These are phyloP conservation scores for Fusarium transvaalense DNA, from an alignment of 2,329 filamentous ascomycete species.

Conservation along the genomic window DNA sequence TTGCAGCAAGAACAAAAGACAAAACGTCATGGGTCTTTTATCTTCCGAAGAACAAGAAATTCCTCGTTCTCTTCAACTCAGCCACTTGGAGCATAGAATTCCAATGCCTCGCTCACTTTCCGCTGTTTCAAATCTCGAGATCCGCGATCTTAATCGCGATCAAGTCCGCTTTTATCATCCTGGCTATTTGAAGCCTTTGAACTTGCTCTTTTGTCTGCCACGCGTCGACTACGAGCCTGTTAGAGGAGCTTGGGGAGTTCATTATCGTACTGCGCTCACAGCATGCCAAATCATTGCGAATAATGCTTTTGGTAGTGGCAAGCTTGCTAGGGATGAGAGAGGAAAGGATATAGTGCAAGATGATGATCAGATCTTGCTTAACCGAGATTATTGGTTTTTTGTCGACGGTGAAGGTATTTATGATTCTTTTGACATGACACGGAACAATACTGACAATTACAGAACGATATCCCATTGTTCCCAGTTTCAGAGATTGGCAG, in stretches of 20 bases:
- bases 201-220: slow-evolving; percentile 36
- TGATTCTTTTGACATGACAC: rapidly evolving
- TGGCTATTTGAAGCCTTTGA: slow-evolving; percentile 35
- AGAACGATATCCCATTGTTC: slow-evolving; percentile 39
- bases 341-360: slow-evolving; percentile 19
- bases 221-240: slow-evolving; percentile 29
- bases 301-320: slow-evolving; percentile 29
- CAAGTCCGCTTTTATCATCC: slow-evolving; percentile 42
- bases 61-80: slow-evolving; percentile 15
- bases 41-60: slow-evolving; percentile 2
- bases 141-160: slow-evolving; percentile 35
- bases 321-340: slow-evolving; percentile 14
- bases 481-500: slow-evolving; percentile 38
- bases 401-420: slow-evolving; percentile 31
- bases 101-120: slow-evolving; percentile 38
- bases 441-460: background rate
- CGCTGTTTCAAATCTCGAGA: slow-evolving; percentile 34
- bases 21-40: slow-evolving; percentile 33
- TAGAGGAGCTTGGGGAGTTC: slow-evolving; percentile 20
- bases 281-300: slow-evolving; percentile 39
- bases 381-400: slow-evolving; percentile 41
- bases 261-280: slow-evolving; percentile 29
- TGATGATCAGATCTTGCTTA: slow-evolving; percentile 16
- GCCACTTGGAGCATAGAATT: slow-evolving; percentile 22
- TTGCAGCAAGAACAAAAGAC: slow-evolving; percentile 5